These are phyloP conservation scores for Cercospora zeina DNA, from an alignment of 2,329 filamentous ascomycete species.

Conservation along the genomic window DNA sequence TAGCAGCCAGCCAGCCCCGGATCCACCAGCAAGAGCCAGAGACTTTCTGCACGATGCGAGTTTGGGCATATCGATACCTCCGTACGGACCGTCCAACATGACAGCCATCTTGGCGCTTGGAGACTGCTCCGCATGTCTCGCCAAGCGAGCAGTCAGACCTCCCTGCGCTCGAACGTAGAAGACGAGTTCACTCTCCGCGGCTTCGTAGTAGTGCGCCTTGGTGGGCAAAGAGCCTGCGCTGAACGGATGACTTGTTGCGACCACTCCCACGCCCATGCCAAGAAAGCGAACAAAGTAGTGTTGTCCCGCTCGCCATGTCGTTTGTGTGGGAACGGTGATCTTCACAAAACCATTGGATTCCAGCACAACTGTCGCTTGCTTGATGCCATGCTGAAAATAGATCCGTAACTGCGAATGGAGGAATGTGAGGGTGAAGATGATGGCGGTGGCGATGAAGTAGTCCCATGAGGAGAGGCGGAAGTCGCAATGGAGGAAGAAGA, in stretches of 20 bases:
- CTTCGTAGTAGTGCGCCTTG: constrained; percentile 26
- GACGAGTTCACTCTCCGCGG: constrained; percentile 45
- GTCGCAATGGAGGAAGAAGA: constrained; percentile 63
- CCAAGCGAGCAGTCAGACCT: constrained; percentile 54
- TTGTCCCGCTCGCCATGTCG: constrained; percentile 55
- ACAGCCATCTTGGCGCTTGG: constrained; percentile 48
- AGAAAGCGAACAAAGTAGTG: constrained; percentile 59
- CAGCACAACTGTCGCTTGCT: constrained; percentile 46
- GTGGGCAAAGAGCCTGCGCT: constrained; percentile 55
- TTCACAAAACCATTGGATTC: constrained; percentile 47
- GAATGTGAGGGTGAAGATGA: constrained; percentile 54
- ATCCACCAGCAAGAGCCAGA: constrained; percentile 57
- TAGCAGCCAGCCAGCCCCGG: constrained; percentile 57
- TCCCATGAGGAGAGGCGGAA: constrained; percentile 56
- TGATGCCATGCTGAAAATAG: constrained; percentile 54
- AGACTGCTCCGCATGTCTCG: constrained; percentile 34
- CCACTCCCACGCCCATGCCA: constrained; percentile 44
- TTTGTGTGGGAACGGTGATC: constrained; percentile 48
- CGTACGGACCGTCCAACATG: constrained; percentile 61
- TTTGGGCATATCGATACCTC: constrained; percentile 49
- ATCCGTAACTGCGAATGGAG: constrained; percentile 51
- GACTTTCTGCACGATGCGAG: constrained; percentile 46
- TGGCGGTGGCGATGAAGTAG: constrained; percentile 60
- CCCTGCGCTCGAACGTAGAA: constrained; percentile 56
- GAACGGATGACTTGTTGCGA: constrained; percentile 56